Evolutionary conservation across 73 alveolate genomes (phyloP), one percentile per base, ranked within the genome.

Genomic region (Stentor roeselii): DNA sequence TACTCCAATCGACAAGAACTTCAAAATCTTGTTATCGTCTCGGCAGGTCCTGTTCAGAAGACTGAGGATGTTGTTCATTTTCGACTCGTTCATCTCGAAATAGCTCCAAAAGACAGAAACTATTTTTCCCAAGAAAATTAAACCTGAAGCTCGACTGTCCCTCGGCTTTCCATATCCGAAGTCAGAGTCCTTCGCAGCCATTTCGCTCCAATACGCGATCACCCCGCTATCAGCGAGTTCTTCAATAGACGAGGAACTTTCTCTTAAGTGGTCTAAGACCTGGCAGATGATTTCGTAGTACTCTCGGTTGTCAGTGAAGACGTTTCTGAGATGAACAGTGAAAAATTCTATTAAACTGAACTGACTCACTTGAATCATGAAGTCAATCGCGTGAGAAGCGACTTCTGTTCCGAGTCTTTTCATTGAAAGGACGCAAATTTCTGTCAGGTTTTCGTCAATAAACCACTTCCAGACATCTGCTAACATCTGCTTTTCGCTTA

Each of bases 381-480:
- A 36, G 60, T 76, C 88, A 0, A 88, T 86, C 32, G 76, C 60
- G 31, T 58, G 75, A 15, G 39, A 84, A 83, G 84, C 92, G 39
- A 94, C 60, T 30, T 91, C 97, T 39, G 90, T 88, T 42, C 88
- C 93, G 86, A 89, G 96, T 78, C 96, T 94, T 83, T 93, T 90
- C 42, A 89, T 83, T 27, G 96, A 90, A 84, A 92, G 75, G 21
- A 94, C 78, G 82, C 96, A 88, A 3, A 94, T 86, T 67, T 94
- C 95, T 75, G 92, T 76, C 3, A 97, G 95, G 39, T 87, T 82
- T 41, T 93, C 96, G n/a, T 88, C 78, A 36, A 94, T 77, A 58
- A 94, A 94, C 98, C 98, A 94, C 67, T 94, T 96, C 93, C 93
- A 94, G 6, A 93, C 97, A 31, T 84, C 86, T 34, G 76, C 34